A percentile compares a stretch with the other conserved stretches of the same genome.
Evolutionary conservation across 192 early-diverging fungal genomes (phyloP).

Genomic region (Dispira simplex): DNA sequence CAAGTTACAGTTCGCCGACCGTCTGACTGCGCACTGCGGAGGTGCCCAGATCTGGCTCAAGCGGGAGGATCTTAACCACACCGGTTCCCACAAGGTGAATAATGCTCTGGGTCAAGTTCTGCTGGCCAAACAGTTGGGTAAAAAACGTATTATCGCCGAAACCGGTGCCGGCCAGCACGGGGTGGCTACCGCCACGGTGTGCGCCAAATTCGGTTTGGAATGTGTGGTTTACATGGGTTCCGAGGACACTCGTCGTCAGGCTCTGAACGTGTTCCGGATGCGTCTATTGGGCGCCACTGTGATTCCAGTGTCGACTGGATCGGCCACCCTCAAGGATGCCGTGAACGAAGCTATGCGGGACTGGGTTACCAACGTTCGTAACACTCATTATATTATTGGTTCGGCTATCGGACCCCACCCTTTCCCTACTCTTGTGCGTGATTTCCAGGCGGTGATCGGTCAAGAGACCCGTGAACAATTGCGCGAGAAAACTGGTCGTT

Average conservation of each 20-base stretch:
- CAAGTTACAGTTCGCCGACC: conserved; percentile 72
- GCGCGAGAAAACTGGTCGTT: conserved; percentile 56
- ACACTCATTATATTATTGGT: conserved; percentile 93
- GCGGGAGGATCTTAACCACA: conserved; percentile 97
- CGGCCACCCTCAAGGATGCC: conserved; percentile 89
- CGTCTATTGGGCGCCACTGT: conserved; percentile 85
- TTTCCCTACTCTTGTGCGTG: conserved; percentile 91
- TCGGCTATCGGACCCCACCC: conserved; percentile 96
- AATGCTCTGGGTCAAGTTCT: conserved; percentile 93
- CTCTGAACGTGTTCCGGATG: conserved; percentile 94
- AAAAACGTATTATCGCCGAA: conserved; percentile 95
- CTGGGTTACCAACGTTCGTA: conserved; percentile 90
- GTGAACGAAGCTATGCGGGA: conserved; percentile 98
- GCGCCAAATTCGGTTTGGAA: conserved; percentile 94
- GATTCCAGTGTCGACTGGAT: conserved; percentile 62
- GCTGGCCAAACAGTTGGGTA: conserved; percentile 87
- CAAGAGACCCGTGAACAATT: conserved; percentile 78
- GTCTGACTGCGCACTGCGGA: conserved; percentile 54
- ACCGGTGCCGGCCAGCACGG: conserved; percentile 98
- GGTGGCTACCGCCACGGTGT: conserved; percentile 94
- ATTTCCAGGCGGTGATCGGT: conserved; percentile 98
- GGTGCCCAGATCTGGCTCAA: conserved; percentile 96
- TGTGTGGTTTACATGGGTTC: conserved; percentile 98
- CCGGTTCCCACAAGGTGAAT: conserved; percentile 98
- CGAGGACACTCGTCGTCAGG: conserved; percentile 86